phyloP scores from a whole-genome alignment of 495 filamentous ascomycete genomes.

The Aspergillus incahuasiensis region DNA sequence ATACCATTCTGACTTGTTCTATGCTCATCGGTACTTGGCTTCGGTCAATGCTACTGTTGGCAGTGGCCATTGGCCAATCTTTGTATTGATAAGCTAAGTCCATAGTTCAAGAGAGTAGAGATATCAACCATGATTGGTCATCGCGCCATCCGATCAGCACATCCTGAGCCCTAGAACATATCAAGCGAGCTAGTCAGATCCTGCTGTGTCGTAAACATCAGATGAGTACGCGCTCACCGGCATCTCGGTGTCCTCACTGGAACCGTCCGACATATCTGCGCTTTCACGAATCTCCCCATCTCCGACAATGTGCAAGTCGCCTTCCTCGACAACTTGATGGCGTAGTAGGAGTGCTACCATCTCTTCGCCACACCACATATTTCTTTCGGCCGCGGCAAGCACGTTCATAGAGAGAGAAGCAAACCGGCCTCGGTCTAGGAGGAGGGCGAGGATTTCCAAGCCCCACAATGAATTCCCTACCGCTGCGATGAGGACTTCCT shows the following conservation, averaged over 20 bases:
- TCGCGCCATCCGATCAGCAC: neutral
- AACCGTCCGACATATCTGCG: neutral
- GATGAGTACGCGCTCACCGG: neutral
- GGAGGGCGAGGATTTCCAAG: neutral
- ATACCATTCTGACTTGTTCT: too few species aligned
- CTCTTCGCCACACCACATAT: neutral
- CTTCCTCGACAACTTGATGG: neutral
- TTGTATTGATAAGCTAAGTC: too few species aligned
- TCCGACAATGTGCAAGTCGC: neutral
- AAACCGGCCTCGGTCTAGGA: neutral
- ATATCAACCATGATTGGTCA: too few species aligned
- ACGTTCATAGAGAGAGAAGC: neutral
- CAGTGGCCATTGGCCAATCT: too few species aligned
- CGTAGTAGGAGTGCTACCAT: neutral
- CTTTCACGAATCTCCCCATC: neutral
- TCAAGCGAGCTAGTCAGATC: neutral
- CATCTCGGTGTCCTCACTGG: neutral
- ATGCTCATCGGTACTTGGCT: too few species aligned
- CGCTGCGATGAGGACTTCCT: neutral
- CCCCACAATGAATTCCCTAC: neutral
- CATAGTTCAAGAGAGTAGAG: too few species aligned
- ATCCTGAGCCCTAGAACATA: neutral
- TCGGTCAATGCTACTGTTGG: too few species aligned
- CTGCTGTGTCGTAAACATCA: neutral
- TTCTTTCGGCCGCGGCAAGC: neutral